These are phyloP conservation scores for Ulmus americana DNA, from an alignment of 331 rosid genomes.

Conservation along the genomic window DNA sequence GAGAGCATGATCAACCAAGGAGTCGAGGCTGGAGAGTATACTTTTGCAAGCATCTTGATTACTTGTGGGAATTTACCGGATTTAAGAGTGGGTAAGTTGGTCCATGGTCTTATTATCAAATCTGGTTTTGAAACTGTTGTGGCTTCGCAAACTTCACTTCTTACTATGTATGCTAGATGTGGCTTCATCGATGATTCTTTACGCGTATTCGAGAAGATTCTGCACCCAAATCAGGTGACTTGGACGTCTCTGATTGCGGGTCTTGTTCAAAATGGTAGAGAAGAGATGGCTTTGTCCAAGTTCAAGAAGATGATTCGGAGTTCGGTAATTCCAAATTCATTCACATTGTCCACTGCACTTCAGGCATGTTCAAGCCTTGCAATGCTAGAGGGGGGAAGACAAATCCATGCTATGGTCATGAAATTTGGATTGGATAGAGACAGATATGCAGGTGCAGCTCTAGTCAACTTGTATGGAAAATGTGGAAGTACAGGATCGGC, in stretches of 20 bases:
- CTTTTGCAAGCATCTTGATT: slow-evolving; percentile 49
- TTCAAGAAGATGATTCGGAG: slow-evolving; percentile 52
- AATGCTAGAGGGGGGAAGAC: slow-evolving; percentile 52
- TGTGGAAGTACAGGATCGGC: slow-evolving; percentile 54
- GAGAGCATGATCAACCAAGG: slow-evolving; percentile 40
- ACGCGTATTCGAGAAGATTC: slow-evolving; percentile 40
- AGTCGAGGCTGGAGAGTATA: slow-evolving; percentile 52
- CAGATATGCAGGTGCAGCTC: slow-evolving; percentile 49
- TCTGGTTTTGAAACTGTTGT: slow-evolving; percentile 54
- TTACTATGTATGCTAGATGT: slow-evolving; percentile 63
- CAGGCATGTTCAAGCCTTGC: slow-evolving; percentile 67
- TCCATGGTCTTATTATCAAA: slow-evolving; percentile 53
- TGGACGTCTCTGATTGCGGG: slow-evolving; percentile 70
- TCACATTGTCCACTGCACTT: slow-evolving; percentile 55
- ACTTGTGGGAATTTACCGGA: slow-evolving; percentile 51
- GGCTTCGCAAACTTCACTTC: slow-evolving; percentile 58
- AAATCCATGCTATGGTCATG: slow-evolving; percentile 41
- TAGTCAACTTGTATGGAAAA: slow-evolving; percentile 61
- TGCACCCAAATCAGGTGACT: slow-evolving; percentile 53
- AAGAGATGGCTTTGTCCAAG: slow-evolving; percentile 45
- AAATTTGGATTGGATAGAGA: slow-evolving; percentile 48
- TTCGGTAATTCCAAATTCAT: slow-evolving; percentile 43
- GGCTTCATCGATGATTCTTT: slow-evolving; percentile 49
- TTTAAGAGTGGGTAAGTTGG: slow-evolving; percentile 45
- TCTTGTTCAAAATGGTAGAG: slow-evolving; percentile 54